These are phyloP conservation scores for Fragaria nilgerrensis DNA, from an alignment of 306 rosid genomes.

Conservation along the genomic window DNA sequence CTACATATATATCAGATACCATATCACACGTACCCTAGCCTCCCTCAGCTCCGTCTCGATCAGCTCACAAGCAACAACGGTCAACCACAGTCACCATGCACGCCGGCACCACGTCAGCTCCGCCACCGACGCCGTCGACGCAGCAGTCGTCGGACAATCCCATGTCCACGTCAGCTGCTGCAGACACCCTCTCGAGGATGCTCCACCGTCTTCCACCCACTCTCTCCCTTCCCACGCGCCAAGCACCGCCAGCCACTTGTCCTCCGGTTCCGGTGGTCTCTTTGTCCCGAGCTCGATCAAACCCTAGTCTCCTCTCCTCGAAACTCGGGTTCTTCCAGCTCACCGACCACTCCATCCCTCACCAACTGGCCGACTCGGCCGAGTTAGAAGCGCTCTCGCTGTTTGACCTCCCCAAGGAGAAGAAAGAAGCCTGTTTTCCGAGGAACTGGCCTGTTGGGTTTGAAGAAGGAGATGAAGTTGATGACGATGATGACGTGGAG, in stretches of 20 bases:
- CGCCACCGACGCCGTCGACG: slow-evolving; percentile 79
- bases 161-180: slow-evolving; percentile 43
- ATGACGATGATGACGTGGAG: slow-evolving; percentile 29
- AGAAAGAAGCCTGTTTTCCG: slow-evolving; percentile 45
- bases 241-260: slow-evolving; percentile 39
- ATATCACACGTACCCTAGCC: slow-evolving; percentile 7
- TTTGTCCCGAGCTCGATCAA: slow-evolving; percentile 30
- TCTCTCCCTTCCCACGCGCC: slow-evolving; percentile 66
- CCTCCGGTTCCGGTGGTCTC: slow-evolving; percentile 46
- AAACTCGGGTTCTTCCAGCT: slow-evolving; percentile 72
- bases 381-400: slow-evolving; percentile 65
- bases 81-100: slow-evolving; percentile 28
- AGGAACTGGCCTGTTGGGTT: slow-evolving; percentile 78
- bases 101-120: slow-evolving; percentile 79
- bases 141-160: slow-evolving; percentile 25
- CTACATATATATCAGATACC: not conserved
- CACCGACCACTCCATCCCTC: slow-evolving; percentile 47
- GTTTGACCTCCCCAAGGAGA: slow-evolving; percentile 47
- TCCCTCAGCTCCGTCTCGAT: slow-evolving; percentile 22
- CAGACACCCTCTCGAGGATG: slow-evolving; percentile 67
- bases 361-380: slow-evolving; percentile 66
- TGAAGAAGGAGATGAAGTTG: slow-evolving; percentile 34
- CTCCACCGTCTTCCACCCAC: slow-evolving; percentile 77
- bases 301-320: slow-evolving; percentile 33
- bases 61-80: slow-evolving; percentile 45